These are phyloP conservation scores for Gonium pectorale DNA, from an alignment of 139 green algal genomes.

Conservation along the genomic window DNA sequence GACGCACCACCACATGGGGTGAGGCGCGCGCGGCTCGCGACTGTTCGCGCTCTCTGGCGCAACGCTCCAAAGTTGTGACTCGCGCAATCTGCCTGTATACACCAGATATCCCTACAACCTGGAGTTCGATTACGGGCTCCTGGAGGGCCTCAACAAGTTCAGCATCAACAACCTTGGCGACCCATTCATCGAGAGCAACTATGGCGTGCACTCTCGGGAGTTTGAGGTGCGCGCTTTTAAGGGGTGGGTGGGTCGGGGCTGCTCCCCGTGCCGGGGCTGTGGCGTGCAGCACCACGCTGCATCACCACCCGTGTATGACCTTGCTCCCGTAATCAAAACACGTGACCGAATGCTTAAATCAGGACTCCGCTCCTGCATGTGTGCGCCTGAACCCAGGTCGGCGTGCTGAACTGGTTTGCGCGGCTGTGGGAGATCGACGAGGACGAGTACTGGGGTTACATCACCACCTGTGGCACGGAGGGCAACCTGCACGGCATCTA, in stretches of 20 bases:
- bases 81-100: no score
- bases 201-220: conserved; percentile 92
- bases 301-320: no score
- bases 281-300: no score
- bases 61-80: no score
- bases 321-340: no score
- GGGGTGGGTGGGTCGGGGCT: no score
- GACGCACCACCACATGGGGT: conserved; percentile 91
- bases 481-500: conserved; percentile 98
- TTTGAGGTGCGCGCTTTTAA: conserved; percentile 88
- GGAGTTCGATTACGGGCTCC: conserved; percentile 96
- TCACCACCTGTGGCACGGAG: conserved; percentile 99
- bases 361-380: no score
- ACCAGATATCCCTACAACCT: conserved; percentile 99
- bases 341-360: no score
- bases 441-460: conserved; percentile 98
- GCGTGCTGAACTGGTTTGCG: conserved; percentile 98
- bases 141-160: conserved; percentile 90
- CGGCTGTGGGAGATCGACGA: conserved; percentile 94
- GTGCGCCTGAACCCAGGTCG: conserved; percentile 84
- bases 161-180: conserved; percentile 99
- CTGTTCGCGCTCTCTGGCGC: no score
- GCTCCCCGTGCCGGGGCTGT: no score
- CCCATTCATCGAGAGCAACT: conserved; percentile 98
- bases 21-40: conserved; percentile 22